Evolutionary conservation across 306 rosid species (phyloP).

Genomic region (Delonix regia): DNA sequence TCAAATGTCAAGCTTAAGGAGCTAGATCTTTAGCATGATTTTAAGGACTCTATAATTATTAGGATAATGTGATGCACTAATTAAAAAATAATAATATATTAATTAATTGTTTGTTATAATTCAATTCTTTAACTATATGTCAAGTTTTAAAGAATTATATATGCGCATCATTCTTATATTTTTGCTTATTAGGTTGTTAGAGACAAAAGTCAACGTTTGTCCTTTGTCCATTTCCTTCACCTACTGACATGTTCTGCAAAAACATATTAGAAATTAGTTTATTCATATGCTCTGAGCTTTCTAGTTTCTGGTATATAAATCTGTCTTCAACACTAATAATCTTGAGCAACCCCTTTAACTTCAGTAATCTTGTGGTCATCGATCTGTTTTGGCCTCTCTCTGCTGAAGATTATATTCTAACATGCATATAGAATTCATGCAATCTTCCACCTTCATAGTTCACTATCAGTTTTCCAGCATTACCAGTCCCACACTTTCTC

Average conservation of each 20-base stretch:
- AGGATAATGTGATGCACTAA: background rate
- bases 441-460: background rate
- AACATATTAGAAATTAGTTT: background rate
- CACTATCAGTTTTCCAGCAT: too few relatives aligned
- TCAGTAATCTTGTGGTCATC: background rate
- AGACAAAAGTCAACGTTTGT: background rate
- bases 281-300: background rate
- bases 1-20: background rate
- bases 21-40: background rate
- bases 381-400: background rate
- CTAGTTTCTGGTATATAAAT: background rate
- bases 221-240: background rate
- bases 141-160: too few relatives aligned
- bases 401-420: background rate
- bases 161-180: too few relatives aligned
- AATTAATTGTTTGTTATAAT: too few relatives aligned
- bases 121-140: too few relatives aligned
- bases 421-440: background rate
- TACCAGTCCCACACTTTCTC: too few relatives aligned
- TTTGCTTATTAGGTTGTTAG: too few relatives aligned
- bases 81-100: too few relatives aligned
- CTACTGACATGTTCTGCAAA: background rate
- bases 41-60: background rate
- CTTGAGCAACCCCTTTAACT: background rate
- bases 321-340: background rate